Conservation (phyloP, 805 yeast species). For the Schizosaccharomyces octosporus region DNA sequence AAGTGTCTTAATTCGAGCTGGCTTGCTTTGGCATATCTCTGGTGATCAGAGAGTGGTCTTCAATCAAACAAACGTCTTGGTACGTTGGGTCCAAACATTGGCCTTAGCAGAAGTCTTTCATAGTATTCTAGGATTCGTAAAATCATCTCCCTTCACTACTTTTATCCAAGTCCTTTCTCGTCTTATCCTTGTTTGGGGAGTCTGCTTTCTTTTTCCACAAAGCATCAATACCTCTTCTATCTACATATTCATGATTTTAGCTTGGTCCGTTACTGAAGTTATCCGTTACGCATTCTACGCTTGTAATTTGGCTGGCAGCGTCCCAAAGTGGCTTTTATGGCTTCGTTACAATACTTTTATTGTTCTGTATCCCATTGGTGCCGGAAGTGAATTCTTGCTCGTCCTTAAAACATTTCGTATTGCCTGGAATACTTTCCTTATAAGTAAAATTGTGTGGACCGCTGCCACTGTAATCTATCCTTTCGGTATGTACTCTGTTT, state of each 20-base stretch:
- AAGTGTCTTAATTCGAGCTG: not conserved
- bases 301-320: constrained; percentile 29
- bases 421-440: constrained; percentile 24
- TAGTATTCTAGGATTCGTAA: constrained; percentile 24
- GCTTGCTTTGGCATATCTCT: not conserved
- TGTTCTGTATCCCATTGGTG: constrained; percentile 75
- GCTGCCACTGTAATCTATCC: constrained; percentile 39
- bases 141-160: constrained; percentile 67
- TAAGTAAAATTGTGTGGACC: constrained; percentile 32
- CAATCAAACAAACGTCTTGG: constrained; percentile 16
- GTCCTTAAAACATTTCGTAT: constrained; percentile 45
- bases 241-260: constrained; percentile 41
- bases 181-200: constrained; percentile 57
- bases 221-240: constrained; percentile 32
- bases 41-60: not conserved
- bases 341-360: constrained; percentile 64
- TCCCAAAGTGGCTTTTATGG: constrained; percentile 37
- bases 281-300: constrained; percentile 78
- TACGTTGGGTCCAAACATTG: constrained; percentile 46
- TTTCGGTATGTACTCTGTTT: constrained; percentile 30
- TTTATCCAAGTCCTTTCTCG: constrained; percentile 72
- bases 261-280: constrained; percentile 91
- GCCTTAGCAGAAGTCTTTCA: constrained; percentile 65
- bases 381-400: constrained; percentile 55
- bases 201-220: constrained; percentile 49